Evolutionary conservation across 306 rosid species (phyloP).

Genomic region (Arachis hypogaea): DNA sequence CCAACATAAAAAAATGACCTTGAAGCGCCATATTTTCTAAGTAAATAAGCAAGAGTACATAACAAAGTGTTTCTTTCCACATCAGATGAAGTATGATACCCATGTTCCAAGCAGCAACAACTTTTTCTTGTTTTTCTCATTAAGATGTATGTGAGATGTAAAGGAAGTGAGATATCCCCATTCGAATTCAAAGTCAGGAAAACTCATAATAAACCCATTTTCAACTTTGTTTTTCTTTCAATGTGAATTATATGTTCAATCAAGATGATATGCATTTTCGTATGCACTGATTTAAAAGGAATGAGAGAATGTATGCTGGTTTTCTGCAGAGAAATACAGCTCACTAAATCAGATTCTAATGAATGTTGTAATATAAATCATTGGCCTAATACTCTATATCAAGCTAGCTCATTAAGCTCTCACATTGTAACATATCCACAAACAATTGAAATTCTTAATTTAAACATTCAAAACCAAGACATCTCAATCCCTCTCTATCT

Average conservation of each 20-base stretch:
- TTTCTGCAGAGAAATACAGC: slow-evolving; percentile 1
- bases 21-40: slow-evolving; percentile 29
- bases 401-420: slow-evolving; percentile 4
- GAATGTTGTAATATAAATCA: neutral
- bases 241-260: slow-evolving; percentile 28
- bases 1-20: slow-evolving; percentile 41
- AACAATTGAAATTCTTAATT: neutral
- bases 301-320: neutral
- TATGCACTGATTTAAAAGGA: slow-evolving; percentile 5
- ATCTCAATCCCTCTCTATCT: too few species aligned
- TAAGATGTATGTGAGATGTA: slow-evolving; percentile 23
- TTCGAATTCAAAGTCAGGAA: slow-evolving; percentile 14
- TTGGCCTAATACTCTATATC: neutral
- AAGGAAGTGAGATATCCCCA: slow-evolving; percentile 21
- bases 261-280: slow-evolving; percentile 19
- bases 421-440: neutral
- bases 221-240: slow-evolving; percentile 4
- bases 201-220: slow-evolving; percentile 15
- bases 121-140: neutral
- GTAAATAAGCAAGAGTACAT: slow-evolving; percentile 15
- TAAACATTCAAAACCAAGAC: too few species aligned
- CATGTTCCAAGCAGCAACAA: slow-evolving; percentile 29
- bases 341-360: neutral
- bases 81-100: slow-evolving; percentile 5
- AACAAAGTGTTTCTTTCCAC: slow-evolving; percentile 11